Conservation (phyloP, 192 early-diverging fungal species). For the Entomortierella chlamydospora region DNA sequence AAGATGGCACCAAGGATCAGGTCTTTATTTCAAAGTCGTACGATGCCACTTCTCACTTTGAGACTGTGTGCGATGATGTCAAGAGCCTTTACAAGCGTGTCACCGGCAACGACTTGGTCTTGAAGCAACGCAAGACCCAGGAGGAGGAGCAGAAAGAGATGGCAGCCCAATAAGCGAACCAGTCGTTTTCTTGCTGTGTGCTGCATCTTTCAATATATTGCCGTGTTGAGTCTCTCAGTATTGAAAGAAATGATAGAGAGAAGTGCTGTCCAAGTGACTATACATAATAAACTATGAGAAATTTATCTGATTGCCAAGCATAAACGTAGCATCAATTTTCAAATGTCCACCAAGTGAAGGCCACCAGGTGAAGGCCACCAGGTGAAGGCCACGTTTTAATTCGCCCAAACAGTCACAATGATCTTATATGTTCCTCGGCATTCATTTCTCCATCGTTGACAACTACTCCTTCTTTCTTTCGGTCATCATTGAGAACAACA, state of each 20-base stretch:
- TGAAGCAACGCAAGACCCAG: constrained; percentile 75
- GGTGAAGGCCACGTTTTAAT: no score
- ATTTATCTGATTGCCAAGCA: no score
- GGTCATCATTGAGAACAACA: not conserved
- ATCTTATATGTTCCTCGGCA: no score
- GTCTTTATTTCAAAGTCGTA: constrained; percentile 95
- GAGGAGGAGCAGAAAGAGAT: constrained; percentile 65
- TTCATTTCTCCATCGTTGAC: not conserved
- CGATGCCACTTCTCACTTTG: constrained; percentile 99
- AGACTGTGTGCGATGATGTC: constrained; percentile 97
- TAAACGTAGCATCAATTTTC: no score
- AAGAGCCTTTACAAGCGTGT: constrained; percentile 90
- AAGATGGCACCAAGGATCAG: constrained; percentile 83
- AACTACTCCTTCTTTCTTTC: not conserved
- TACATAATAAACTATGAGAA: no score
- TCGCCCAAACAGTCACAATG: no score
- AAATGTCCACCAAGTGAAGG: no score
- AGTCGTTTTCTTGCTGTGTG: not conserved
- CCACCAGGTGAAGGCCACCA: no score
- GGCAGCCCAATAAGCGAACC: constrained; percentile 16
- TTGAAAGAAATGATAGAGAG: no score
- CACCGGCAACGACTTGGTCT: constrained; percentile 78
- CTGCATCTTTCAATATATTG: not conserved
- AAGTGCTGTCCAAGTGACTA: no score
- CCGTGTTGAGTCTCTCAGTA: no score